Percentiles rank a stretch among this genome's conserved stretches.
Evolutionary conservation across 208 protist genomes (phyloP).

Genomic region (Wallacemonas rigidus): DNA sequence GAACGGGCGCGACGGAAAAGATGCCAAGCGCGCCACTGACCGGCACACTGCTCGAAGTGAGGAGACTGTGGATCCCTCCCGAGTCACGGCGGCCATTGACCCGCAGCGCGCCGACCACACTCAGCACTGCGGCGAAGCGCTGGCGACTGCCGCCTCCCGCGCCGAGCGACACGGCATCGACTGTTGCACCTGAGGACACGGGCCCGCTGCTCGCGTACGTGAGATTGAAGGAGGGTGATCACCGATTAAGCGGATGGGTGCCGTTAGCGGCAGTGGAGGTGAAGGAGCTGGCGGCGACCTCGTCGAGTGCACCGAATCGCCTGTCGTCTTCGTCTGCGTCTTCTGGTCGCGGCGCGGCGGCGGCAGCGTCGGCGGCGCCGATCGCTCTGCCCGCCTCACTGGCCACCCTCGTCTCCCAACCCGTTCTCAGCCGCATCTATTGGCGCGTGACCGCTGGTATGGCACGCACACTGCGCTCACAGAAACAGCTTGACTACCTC

Average conservation of each 20-base stretch:
- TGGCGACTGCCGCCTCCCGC: neutral
- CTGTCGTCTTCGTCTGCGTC: too few relatives aligned
- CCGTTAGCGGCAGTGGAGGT: constrained; percentile 55
- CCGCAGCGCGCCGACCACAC: neutral
- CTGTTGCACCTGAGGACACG: neutral
- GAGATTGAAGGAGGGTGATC: constrained; percentile 72
- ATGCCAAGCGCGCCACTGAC: constrained; percentile 11
- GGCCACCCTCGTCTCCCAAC: constrained; percentile 12
- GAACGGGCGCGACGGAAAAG: too few relatives aligned
- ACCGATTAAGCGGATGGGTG: constrained; percentile 82
- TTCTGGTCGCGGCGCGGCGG: neutral
- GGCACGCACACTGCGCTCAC: constrained; percentile 59
- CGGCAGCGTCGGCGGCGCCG: neutral
- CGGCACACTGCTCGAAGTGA: constrained; percentile 65
- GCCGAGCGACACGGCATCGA: neutral
- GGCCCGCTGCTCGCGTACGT: constrained; percentile 69
- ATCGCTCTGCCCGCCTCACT: neutral
- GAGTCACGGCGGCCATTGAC: neutral
- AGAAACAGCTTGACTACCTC: constrained; percentile 71
- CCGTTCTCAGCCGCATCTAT: constrained; percentile 67
- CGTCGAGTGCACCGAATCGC: neutral
- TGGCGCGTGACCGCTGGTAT: constrained; percentile 74
- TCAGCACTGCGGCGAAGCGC: neutral
- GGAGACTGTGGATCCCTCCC: constrained; percentile 46
- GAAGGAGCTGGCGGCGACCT: constrained; percentile 26